Percentiles rank a stretch among this genome's conserved stretches.
Evolutionary conservation across 164 flowering plant genomes (phyloP).

Genomic region (Buxus sempervirens): DNA sequence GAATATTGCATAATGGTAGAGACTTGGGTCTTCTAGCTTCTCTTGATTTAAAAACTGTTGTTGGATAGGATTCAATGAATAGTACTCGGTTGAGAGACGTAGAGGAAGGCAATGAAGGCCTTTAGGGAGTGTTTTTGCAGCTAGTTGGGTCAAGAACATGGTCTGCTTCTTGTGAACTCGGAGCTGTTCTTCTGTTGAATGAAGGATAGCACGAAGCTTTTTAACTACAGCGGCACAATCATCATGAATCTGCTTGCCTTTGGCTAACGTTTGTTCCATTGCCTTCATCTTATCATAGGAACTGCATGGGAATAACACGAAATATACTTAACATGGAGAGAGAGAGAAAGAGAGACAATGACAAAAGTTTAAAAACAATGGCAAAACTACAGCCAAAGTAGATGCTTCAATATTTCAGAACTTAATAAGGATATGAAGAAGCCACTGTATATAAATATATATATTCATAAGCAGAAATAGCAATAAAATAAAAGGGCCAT

Average conservation of each 20-base stretch:
- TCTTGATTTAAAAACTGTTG: slow-evolving; percentile 72
- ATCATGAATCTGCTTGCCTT: slow-evolving; percentile 72
- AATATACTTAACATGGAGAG: not conserved
- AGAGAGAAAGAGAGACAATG: not conserved
- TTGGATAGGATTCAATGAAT: slow-evolving; percentile 49
- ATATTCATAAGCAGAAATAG: not conserved
- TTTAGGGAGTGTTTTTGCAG: slow-evolving; percentile 92
- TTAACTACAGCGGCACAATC: slow-evolving; percentile 70
- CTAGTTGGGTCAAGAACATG: slow-evolving; percentile 77
- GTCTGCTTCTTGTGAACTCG: slow-evolving; percentile 82
- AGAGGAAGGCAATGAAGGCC: slow-evolving; percentile 97
- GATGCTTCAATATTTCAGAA: not conserved
- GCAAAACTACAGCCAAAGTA: not conserved
- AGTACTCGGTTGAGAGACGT: slow-evolving; percentile 84
- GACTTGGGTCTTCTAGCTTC: slow-evolving; percentile 63
- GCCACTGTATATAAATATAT: not conserved
- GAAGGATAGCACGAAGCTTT: slow-evolving; percentile 87
- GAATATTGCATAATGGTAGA: slow-evolving; percentile 87
- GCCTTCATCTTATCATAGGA: slow-evolving; percentile 59
- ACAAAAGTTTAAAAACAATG: too few relatives aligned
- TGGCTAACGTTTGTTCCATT: slow-evolving; percentile 80
- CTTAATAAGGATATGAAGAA: not conserved
- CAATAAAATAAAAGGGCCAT: not conserved
- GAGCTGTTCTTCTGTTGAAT: slow-evolving; percentile 82
- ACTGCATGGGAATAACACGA: slow-evolving; percentile 31